Percentiles rank a stretch among this genome's conserved stretches.
Conservation (phyloP, 106 monocot genomes). For the Acanthochlamys bracteata region DNA sequence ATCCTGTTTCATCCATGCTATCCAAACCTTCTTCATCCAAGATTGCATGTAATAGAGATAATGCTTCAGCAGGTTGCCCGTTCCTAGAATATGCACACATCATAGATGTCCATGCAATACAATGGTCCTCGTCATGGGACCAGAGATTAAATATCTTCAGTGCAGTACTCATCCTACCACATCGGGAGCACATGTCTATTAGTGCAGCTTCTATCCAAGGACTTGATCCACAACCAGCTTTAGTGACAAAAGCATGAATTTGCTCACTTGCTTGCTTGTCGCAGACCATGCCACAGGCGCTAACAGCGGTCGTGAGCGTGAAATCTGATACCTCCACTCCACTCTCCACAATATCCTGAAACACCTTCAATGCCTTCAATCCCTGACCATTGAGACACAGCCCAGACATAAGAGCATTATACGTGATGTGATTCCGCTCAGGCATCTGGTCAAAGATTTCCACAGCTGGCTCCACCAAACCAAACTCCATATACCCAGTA, state of each 20-base stretch:
- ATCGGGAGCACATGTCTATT: slow-evolving; percentile 71
- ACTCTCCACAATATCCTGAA: slow-evolving; percentile 41
- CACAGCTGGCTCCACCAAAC: slow-evolving; percentile 47
- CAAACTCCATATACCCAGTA: slow-evolving; percentile 64
- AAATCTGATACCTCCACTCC: slow-evolving; percentile 56
- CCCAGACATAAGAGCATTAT: slow-evolving; percentile 68
- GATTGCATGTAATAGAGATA: slow-evolving; percentile 34
- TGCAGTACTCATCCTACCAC: slow-evolving; percentile 55
- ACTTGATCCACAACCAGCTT: slow-evolving; percentile 40
- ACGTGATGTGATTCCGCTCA: slow-evolving; percentile 54
- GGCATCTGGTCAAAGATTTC: slow-evolving; percentile 54
- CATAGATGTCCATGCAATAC: slow-evolving; percentile 48
- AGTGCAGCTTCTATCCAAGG: slow-evolving; percentile 58
- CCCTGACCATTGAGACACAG: slow-evolving; percentile 62
- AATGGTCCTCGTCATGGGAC: slow-evolving; percentile 26
- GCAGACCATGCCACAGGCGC: slow-evolving; percentile 36
- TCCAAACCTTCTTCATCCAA: slow-evolving; percentile 13
- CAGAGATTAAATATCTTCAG: slow-evolving; percentile 40
- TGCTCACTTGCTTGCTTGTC: slow-evolving; percentile 48
- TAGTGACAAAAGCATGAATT: slow-evolving; percentile 67
- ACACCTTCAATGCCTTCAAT: slow-evolving; percentile 34
- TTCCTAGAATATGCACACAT: slow-evolving; percentile 38
- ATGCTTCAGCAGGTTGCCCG: slow-evolving; percentile 40
- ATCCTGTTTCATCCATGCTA: slow-evolving; percentile 43
- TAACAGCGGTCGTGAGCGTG: slow-evolving; percentile 37